phyloP scores from a whole-genome alignment of 805 yeast species.

The Starmerella stellata region DNA sequence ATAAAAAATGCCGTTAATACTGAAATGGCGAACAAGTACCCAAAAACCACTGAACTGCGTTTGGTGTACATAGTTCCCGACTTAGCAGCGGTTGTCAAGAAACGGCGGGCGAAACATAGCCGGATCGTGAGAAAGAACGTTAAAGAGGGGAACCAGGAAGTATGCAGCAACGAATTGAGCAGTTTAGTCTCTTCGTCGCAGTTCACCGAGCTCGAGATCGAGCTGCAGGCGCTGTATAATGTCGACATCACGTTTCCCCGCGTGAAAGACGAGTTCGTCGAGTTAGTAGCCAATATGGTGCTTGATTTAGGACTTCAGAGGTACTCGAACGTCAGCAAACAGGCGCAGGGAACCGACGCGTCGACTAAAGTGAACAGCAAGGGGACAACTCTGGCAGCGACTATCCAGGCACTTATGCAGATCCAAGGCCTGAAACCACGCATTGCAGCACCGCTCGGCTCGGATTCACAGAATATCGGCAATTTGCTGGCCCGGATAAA shows the following conservation, averaged over 20 bases:
- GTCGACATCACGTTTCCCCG: constrained; percentile 9
- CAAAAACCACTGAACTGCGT: too few species aligned
- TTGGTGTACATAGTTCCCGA: constrained; percentile 10
- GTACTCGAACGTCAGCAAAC: not conserved
- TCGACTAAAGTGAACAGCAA: constrained; percentile 6
- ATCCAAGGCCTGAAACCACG: constrained; percentile 13
- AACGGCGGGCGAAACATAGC: constrained; percentile 6
- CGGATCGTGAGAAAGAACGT: constrained; percentile 9
- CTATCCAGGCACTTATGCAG: constrained; percentile 7
- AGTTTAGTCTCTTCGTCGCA: constrained; percentile 4
- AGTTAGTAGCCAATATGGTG: constrained; percentile 10
- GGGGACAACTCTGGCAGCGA: constrained; percentile 3
- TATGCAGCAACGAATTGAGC: not conserved
- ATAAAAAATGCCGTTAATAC: too few species aligned
- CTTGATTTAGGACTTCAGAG: constrained; percentile 10
- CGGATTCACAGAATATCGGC: constrained; percentile 7
- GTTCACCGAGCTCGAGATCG: constrained; percentile 8
- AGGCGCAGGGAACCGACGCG: constrained; percentile 2
- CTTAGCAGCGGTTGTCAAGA: constrained; percentile 4
- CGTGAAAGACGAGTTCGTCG: constrained; percentile 6
- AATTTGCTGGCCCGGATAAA: not conserved
- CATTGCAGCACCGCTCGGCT: constrained; percentile 7
- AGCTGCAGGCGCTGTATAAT: constrained; percentile 8
- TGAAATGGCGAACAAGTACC: too few species aligned
- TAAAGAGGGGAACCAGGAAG: not conserved